Conservation (phyloP, 768 basidiomycete species). For the Tephrocybe sp. region DNA sequence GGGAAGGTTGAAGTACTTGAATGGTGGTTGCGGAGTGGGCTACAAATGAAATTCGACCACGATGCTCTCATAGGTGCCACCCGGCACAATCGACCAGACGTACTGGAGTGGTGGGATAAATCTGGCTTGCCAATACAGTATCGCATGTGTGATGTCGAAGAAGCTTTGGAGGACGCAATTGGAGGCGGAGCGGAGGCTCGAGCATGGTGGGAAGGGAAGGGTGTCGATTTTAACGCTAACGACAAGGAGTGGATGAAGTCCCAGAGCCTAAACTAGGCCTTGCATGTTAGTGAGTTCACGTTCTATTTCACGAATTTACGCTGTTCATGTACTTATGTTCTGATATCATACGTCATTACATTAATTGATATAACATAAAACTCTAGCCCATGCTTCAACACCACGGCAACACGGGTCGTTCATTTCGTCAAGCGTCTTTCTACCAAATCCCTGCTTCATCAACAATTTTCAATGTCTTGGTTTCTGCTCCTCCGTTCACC, state of each 20-base stretch:
- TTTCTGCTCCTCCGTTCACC: too few species aligned
- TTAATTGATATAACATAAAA: not conserved
- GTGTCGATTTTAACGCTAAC: slow-evolving; percentile 79
- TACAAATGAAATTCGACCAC: slow-evolving; percentile 77
- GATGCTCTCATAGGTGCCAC: slow-evolving; percentile 81
- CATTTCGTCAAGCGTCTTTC: too few species aligned
- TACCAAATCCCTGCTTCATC: not conserved
- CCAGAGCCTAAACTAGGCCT: slow-evolving; percentile 63
- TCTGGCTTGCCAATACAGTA: slow-evolving; percentile 79
- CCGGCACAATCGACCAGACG: slow-evolving; percentile 74
- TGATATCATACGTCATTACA: not conserved
- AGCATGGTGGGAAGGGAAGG: slow-evolving; percentile 79
- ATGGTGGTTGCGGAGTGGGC: slow-evolving; percentile 81
- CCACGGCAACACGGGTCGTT: not conserved
- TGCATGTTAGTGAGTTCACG: slow-evolving; percentile 15
- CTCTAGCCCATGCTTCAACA: not conserved
- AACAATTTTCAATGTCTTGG: not conserved
- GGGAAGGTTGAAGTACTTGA: slow-evolving; percentile 78
- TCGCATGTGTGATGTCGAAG: slow-evolving; percentile 89
- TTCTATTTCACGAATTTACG: not conserved
- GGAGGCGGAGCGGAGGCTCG: slow-evolving; percentile 74
- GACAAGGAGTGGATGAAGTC: slow-evolving; percentile 89
- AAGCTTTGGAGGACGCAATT: slow-evolving; percentile 85
- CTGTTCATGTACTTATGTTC: not conserved
- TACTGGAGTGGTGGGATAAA: slow-evolving; percentile 87